Conservation (phyloP, 1,284 basidiomycete species). For the Ceratobasidium theobromae region DNA sequence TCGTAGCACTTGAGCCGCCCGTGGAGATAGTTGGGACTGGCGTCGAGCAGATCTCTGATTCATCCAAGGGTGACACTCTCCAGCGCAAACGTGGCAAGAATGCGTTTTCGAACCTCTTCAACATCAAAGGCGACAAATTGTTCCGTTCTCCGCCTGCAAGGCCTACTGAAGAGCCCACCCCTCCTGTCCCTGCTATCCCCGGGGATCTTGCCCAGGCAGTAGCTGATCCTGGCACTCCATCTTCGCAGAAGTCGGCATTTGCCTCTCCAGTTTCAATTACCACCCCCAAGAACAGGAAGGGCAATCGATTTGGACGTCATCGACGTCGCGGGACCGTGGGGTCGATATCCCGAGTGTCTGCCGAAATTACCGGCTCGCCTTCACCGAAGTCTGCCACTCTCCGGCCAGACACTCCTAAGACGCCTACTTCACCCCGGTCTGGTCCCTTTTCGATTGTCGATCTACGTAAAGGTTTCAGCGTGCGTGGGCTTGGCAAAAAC, state of each 20-base stretch:
- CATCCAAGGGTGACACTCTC: background rate
- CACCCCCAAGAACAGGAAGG: background rate
- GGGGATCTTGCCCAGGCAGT: constrained; percentile 24
- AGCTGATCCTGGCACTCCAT: constrained; percentile 9
- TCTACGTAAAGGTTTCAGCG: constrained; percentile 22
- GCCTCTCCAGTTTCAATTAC: background rate
- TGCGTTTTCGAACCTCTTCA: constrained; percentile 15
- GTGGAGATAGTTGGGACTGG: background rate
- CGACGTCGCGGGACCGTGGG: constrained; percentile 15
- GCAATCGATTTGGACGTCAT: constrained; percentile 1
- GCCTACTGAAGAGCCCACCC: background rate
- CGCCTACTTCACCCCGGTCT: constrained; percentile 1
- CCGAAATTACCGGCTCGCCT: background rate
- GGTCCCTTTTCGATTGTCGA: constrained; percentile 19
- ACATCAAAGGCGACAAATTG: constrained; percentile 19
- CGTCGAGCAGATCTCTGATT: background rate
- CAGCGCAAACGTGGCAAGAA: constrained; percentile 12
- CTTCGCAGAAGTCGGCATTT: background rate
- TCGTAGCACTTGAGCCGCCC: background rate
- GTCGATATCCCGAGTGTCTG: background rate
- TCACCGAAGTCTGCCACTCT: background rate
- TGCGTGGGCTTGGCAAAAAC: constrained; percentile 9
- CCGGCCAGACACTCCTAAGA: constrained; percentile 14
- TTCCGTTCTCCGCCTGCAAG: constrained; percentile 10
- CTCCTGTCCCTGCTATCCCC: constrained; percentile 17